A percentile compares a stretch with the other conserved stretches of the same genome.
These are phyloP conservation scores for Olyra latifolia DNA, from an alignment of 176 grass and related monocot species.

Conservation along the genomic window DNA sequence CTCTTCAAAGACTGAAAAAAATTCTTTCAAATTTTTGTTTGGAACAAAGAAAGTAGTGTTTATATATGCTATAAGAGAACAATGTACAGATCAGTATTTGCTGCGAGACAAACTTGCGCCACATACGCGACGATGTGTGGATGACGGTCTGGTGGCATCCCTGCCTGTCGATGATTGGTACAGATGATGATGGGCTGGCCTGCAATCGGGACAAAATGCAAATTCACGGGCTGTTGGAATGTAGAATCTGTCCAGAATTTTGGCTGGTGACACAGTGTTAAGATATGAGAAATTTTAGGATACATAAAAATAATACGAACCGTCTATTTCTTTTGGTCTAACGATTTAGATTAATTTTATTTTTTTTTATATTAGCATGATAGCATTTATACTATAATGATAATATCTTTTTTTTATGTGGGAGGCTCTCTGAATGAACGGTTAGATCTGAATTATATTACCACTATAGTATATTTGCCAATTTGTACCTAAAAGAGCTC, in stretches of 20 bases:
- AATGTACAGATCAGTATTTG: constrained; percentile 8
- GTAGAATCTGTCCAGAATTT: constrained; percentile 3
- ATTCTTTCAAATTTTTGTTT: not conserved
- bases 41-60: not conserved
- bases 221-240: constrained; percentile 38
- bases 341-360: no score
- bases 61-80: not conserved
- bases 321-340: no score
- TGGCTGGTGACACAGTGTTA: not conserved
- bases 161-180: not conserved
- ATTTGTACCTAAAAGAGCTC: no score
- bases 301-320: no score
- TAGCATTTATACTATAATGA: no score
- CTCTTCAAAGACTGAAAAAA: not conserved
- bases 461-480: no score
- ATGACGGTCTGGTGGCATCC: not conserved
- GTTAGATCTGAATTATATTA: no score
- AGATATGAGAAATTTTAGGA: no score
- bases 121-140: not conserved
- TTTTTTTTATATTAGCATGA: no score
- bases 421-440: no score
- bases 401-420: no score
- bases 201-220: constrained; percentile 28
- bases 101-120: not conserved
- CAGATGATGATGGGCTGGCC: constrained; percentile 10